Evolutionary conservation across 192 early-diverging fungal genomes (phyloP).

Genomic region (Coemansia interrupta): DNA sequence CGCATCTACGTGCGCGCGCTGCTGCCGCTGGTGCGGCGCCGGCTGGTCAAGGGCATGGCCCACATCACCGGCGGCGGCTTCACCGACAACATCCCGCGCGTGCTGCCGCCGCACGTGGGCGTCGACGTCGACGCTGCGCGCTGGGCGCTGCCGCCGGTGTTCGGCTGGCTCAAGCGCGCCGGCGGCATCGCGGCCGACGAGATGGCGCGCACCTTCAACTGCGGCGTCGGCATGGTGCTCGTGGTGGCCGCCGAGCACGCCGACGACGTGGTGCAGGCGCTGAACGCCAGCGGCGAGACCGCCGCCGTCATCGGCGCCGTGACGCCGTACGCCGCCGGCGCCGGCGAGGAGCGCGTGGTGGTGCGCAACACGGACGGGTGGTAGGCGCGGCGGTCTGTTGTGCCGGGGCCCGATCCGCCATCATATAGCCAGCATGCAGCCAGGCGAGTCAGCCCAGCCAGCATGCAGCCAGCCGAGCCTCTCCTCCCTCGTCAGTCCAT

Average conservation of each 20-base stretch:
- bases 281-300: slow-evolving; percentile 61
- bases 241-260: slow-evolving; percentile 69
- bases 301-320: slow-evolving; percentile 73
- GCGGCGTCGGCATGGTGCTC: slow-evolving; percentile 97
- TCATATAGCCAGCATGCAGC: no score
- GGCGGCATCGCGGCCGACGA: slow-evolving; percentile 69
- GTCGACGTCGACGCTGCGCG: slow-evolving; percentile 76
- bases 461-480: no score
- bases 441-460: no score
- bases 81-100: slow-evolving; percentile 95
- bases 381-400: slow-evolving; percentile 14
- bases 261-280: slow-evolving; percentile 55
- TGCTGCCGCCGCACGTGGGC: slow-evolving; percentile 77
- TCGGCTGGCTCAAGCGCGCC: slow-evolving; percentile 87
- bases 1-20: slow-evolving; percentile 93
- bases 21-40: slow-evolving; percentile 68
- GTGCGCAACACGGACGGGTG: slow-evolving; percentile 32
- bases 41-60: slow-evolving; percentile 89
- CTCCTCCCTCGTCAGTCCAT: no score
- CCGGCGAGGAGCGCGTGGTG: slow-evolving; percentile 12
- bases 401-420: no score
- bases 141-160: slow-evolving; percentile 87
- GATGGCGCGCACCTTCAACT: slow-evolving; percentile 97
- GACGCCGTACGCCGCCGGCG: slow-evolving; percentile 4
- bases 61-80: slow-evolving; percentile 99